Base-by-base conservation (phyloP, 306 rosid genomes). In the Dryas octopetala region DNA sequence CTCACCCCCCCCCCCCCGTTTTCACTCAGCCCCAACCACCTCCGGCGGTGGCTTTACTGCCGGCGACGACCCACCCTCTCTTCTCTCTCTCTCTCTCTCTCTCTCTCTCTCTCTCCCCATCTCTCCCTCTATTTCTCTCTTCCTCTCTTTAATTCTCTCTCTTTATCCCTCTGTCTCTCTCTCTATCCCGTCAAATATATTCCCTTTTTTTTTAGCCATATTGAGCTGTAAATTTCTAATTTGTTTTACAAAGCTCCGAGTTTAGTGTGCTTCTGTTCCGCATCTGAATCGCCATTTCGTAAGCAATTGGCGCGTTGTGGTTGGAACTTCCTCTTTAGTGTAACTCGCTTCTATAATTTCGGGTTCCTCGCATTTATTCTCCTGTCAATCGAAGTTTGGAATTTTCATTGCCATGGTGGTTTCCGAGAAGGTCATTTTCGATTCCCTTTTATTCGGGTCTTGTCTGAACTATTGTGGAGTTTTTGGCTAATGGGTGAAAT, bases 371-470 rank as follows among this genome's bases (percentile, higher is more conserved):
- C n/a, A 66, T 38, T 32, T 79, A 16, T 71, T 60, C 66, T 62
- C 53, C 19, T 74, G 16, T 41, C 12, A 26, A 23, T 77, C 1
- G 58, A 40, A 26, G 58, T 50, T 79, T 58, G 55, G 10, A 68
- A 53, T 62, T 66, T 17, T 62, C 64, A 71, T 23, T 48, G 48
- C 52, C 45, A 44, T 63, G 88, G 83, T 76, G 78, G 41, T 71
- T 54, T 76, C 66, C 23, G 47, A 69, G 47, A 74, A 79, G 70
- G 83, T 63, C 73, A 63, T 79, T 79, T 68, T 66, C 55, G 76
- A 73, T 71, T 51, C 64, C 52, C 5, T 9, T 9, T 57, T 49
- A 3, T 62, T 3, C 2, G 68, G 63, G 62, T 81, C 75, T 7
- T 10, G 5, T 51, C 17, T 69, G 28, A 57, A 61, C 32, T 54